A percentile compares a stretch with the other conserved stretches of the same genome.
Conservation (phyloP, 2,329 filamentous ascomycete species). For the Xylaria digitata region DNA sequence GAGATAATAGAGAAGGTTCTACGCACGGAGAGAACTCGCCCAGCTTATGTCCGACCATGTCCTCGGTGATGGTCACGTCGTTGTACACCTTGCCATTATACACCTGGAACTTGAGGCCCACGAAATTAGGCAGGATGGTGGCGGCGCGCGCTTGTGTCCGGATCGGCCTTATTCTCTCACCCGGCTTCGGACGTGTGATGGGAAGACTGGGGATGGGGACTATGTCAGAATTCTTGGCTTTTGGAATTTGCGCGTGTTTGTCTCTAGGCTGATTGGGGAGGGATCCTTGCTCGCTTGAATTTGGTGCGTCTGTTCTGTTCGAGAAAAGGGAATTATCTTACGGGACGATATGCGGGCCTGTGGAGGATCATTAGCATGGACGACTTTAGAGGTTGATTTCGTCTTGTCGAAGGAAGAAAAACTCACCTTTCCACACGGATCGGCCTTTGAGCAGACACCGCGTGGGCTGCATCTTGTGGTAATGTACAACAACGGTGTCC, state of each 20-base stretch:
- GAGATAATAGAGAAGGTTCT: not conserved
- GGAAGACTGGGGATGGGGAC: constrained; percentile 62
- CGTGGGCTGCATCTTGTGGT: constrained; percentile 52
- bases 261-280: not conserved
- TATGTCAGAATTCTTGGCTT: constrained; percentile 26
- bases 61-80: constrained; percentile 86
- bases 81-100: constrained; percentile 92
- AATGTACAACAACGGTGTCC: constrained; percentile 23
- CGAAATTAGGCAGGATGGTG: constrained; percentile 91
- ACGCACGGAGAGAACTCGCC: constrained; percentile 91
- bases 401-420: not conserved
- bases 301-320: not conserved
- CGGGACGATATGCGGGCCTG: constrained; percentile 78
- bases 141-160: constrained; percentile 87
- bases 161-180: constrained; percentile 76
- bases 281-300: not conserved
- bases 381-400: not conserved
- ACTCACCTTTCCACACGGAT: constrained; percentile 52
- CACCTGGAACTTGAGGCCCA: constrained; percentile 88
- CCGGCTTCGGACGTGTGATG: constrained; percentile 70
- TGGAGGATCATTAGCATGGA: constrained; percentile 13
- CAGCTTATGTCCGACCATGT: constrained; percentile 96
- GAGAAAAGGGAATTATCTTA: constrained; percentile 57
- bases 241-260: not conserved
- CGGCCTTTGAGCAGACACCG: constrained; percentile 52